A percentile compares a stretch with the other conserved stretches of the same genome.
Evolutionary conservation across 805 yeast species (phyloP).

Genomic region (Nakazawaea wyomingensis): DNA sequence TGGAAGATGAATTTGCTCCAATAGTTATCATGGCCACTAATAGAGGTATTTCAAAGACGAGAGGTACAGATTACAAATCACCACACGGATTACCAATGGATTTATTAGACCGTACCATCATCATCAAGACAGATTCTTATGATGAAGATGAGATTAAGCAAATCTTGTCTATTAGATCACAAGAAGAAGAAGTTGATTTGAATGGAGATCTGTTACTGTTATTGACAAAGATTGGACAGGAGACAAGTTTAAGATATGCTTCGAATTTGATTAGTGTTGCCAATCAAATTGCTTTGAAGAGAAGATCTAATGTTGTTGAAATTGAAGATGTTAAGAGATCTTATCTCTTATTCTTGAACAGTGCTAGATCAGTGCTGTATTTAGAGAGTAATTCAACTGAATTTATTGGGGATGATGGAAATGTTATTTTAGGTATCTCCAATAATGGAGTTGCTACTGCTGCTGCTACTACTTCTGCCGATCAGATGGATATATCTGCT

Average conservation of each 20-base stretch:
- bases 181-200: constrained; percentile 89
- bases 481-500: constrained; percentile 34
- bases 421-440: constrained; percentile 48
- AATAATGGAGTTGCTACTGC: too few species aligned
- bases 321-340: constrained; percentile 82
- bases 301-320: constrained; percentile 68
- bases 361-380: constrained; percentile 82
- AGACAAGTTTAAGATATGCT: constrained; percentile 88
- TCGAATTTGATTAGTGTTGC: constrained; percentile 88
- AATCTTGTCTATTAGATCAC: constrained; percentile 83
- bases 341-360: constrained; percentile 81
- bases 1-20: constrained; percentile 95
- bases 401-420: constrained; percentile 76
- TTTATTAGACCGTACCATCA: constrained; percentile 87
- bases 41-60: constrained; percentile 87
- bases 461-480: too few species aligned
- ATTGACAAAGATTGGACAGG: constrained; percentile 84
- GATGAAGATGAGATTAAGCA: constrained; percentile 78
- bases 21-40: constrained; percentile 98
- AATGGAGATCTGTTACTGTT: constrained; percentile 77
- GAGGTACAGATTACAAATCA: constrained; percentile 90
- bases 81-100: constrained; percentile 98
- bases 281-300: constrained; percentile 77
- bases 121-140: constrained; percentile 81
- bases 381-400: constrained; percentile 53